A percentile compares a stretch with the other conserved stretches of the same genome.
phyloP scores from a whole-genome alignment of 768 basidiomycete species.

The Leccinellum rugosiceps region DNA sequence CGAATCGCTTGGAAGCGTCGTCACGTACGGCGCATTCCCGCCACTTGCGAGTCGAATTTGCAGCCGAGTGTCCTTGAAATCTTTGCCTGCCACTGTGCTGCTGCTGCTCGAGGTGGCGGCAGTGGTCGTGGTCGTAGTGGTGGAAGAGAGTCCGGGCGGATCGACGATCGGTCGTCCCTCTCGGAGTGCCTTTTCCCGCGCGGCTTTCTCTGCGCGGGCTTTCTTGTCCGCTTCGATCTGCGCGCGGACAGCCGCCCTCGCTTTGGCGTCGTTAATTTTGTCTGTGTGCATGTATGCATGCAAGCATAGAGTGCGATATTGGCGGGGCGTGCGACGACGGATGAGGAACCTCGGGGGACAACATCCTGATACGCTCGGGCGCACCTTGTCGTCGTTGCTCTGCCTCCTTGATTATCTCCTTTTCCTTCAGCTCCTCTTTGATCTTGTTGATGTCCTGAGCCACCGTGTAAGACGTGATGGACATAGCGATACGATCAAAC shows the following conservation, averaged over 20 bases:
- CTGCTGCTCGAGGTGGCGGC: slow-evolving; percentile 37
- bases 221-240: slow-evolving; percentile 95
- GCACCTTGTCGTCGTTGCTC: slow-evolving; percentile 77
- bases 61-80: slow-evolving; percentile 83
- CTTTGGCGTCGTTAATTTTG: slow-evolving; percentile 85
- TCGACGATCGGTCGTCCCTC: slow-evolving; percentile 61
- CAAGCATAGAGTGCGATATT: background rate
- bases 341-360: background rate
- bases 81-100: slow-evolving; percentile 51
- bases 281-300: slow-evolving; percentile 63
- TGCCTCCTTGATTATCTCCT: slow-evolving; percentile 81
- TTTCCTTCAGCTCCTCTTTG: slow-evolving; percentile 72
- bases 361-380: background rate
- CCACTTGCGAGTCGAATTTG: slow-evolving; percentile 87
- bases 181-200: slow-evolving; percentile 86
- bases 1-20: slow-evolving; percentile 74
- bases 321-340: background rate
- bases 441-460: slow-evolving; percentile 64
- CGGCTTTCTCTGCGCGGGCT: slow-evolving; percentile 81
- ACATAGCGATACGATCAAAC: background rate
- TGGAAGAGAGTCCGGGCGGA: slow-evolving; percentile 25
- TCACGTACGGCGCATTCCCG: slow-evolving; percentile 66
- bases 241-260: slow-evolving; percentile 81
- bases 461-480: slow-evolving; percentile 1
- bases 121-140: slow-evolving; percentile 27